Evolutionary conservation across 164 flowering plant species (phyloP).

Genomic region (Nelumbo lutea): DNA sequence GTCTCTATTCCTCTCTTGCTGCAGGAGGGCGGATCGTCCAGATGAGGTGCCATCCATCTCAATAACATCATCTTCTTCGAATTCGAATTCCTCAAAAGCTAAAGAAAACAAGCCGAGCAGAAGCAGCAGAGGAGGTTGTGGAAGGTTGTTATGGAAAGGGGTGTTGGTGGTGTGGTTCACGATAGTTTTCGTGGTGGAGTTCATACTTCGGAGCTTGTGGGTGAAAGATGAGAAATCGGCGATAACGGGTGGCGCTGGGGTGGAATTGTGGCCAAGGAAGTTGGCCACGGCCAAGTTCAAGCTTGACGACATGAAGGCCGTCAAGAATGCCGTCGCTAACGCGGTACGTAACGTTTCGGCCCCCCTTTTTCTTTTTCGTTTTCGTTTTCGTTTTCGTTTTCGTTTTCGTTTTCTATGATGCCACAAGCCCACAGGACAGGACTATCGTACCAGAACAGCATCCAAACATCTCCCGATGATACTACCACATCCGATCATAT

Average conservation of each 20-base stretch:
- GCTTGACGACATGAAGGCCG: conserved; percentile 57
- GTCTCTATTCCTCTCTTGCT: conserved; percentile 46
- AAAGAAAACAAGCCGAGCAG: not conserved
- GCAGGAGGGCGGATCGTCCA: conserved; percentile 29
- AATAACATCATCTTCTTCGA: not conserved
- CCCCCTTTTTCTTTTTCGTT: not conserved
- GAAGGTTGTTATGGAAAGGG: conserved; percentile 17
- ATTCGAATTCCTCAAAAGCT: not conserved
- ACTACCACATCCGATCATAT: no score
- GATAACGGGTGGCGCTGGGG: conserved; percentile 58
- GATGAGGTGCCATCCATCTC: conserved; percentile 25
- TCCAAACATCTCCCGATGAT: not conserved
- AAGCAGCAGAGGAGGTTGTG: not conserved
- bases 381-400: not conserved
- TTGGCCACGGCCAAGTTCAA: conserved; percentile 49
- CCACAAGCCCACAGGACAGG: no score
- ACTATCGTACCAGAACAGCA: no score
- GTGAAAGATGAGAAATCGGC: conserved; percentile 36
- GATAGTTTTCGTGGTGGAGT: conserved; percentile 28
- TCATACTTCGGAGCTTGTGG: conserved; percentile 33
- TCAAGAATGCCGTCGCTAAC: conserved; percentile 41
- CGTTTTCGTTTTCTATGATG: not conserved
- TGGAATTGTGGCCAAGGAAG: conserved; percentile 79
- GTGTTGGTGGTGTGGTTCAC: conserved; percentile 29
- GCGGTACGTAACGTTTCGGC: conserved; percentile 30